Conservation (phyloP, 768 basidiomycete genomes). For the Podaxis mareebaensis region DNA sequence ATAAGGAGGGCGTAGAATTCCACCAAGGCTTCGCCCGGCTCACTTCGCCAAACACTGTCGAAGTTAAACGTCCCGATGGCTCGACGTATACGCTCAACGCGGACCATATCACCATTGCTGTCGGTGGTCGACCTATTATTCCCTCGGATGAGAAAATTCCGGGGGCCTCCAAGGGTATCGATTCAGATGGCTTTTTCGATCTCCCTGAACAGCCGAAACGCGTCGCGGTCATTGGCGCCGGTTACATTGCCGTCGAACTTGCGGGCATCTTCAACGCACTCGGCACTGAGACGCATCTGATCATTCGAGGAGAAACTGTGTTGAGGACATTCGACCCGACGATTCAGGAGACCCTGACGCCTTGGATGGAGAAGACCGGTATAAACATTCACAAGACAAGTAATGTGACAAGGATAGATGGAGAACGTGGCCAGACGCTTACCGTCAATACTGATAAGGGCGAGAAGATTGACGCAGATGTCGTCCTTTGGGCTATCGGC, state of each 20-base stretch:
- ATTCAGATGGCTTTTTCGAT: conserved; percentile 96
- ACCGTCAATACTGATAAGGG: conserved; percentile 78
- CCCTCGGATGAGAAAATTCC: conserved; percentile 82
- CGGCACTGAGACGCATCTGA: conserved; percentile 87
- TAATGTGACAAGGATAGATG: conserved; percentile 75
- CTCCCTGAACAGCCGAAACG: conserved; percentile 89
- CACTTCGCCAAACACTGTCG: conserved; percentile 64
- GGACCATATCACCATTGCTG: conserved; percentile 81
- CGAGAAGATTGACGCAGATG: conserved; percentile 81
- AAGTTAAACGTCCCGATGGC: conserved; percentile 72
- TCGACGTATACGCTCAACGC: conserved; percentile 70
- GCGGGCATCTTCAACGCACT: conserved; percentile 92
- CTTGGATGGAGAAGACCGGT: conserved; percentile 95
- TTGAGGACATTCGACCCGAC: conserved; percentile 91
- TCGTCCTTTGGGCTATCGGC: conserved; percentile 93
- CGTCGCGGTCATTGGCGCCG: conserved; percentile 93
- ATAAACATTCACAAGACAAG: conserved; percentile 81
- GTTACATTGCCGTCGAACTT: conserved; percentile 97
- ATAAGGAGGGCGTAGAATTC: conserved; percentile 84
- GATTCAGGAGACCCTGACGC: conserved; percentile 79
- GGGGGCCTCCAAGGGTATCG: conserved; percentile 87
- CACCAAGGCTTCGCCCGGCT: conserved; percentile 80
- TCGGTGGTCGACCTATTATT: conserved; percentile 81
- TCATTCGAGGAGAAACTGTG: conserved; percentile 89
- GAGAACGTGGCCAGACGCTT: conserved; percentile 67